Evolutionary conservation across 192 early-diverging fungal genomes (phyloP).

Genomic region (Backusella parvicylindrica): DNA sequence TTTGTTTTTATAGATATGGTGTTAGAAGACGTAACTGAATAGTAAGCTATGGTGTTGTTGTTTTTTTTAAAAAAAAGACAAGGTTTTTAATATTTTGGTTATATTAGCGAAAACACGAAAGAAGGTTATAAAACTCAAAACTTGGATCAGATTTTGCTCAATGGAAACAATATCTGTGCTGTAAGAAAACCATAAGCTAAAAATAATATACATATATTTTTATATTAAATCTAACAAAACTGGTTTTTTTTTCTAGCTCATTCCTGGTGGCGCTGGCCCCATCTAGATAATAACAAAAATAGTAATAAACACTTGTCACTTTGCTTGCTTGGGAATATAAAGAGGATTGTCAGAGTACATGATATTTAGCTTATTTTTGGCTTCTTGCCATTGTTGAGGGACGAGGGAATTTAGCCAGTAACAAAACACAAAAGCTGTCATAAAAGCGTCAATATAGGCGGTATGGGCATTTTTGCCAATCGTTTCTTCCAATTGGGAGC

Average conservation of each 20-base stretch:
- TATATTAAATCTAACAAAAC: neutral
- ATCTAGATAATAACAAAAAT: too few species aligned
- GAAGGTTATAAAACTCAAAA: conserved; percentile 74
- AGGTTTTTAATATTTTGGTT: neutral
- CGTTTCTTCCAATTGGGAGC: neutral
- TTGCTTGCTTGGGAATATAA: neutral
- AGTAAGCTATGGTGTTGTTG: too few species aligned
- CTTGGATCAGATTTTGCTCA: conserved; percentile 88
- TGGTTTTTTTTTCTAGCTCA: conserved; percentile 35
- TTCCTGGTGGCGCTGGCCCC: conserved; percentile 56
- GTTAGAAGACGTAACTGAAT: conserved; percentile 94
- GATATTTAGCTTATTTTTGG: neutral
- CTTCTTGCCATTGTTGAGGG: neutral
- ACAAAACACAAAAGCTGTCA: conserved; percentile 90
- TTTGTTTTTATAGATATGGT: conserved; percentile 76
- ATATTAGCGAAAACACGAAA: conserved; percentile 67
- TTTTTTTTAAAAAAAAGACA: conserved; percentile 10
- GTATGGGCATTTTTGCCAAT: conserved; percentile 63
- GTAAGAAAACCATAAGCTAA: conserved; percentile 36
- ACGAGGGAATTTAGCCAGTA: conserved; percentile 30
- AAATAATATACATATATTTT: neutral
- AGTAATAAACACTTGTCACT: neutral
- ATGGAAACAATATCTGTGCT: conserved; percentile 98
- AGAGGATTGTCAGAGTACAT: too few species aligned
- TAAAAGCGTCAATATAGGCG: conserved; percentile 92